A percentile compares a stretch with the other conserved stretches of the same genome.
phyloP scores from a whole-genome alignment of 139 green algal species.

The Micractinium sp. region DNA sequence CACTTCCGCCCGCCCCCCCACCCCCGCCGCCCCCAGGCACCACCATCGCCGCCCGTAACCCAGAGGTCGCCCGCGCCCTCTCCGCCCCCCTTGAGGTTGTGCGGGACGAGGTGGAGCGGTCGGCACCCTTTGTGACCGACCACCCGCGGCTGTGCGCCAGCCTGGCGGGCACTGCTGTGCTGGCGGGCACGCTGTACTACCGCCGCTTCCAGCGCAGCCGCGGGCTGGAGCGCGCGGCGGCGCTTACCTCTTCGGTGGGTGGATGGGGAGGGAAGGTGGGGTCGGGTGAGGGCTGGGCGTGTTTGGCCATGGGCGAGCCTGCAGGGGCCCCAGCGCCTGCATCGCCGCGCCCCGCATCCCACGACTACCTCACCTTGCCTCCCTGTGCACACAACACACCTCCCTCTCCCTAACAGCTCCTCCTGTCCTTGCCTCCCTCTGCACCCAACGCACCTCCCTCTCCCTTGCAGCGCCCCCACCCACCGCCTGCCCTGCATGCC shows the following conservation, averaged over 20 bases:
- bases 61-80: constrained; percentile 46
- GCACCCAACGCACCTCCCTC: not conserved
- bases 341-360: too few species aligned
- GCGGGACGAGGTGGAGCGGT: constrained; percentile 39
- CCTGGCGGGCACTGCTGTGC: constrained; percentile 32
- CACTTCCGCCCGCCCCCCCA: too few species aligned
- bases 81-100: constrained; percentile 27
- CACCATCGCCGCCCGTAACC: constrained; percentile 44
- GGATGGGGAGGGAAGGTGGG: too few species aligned
- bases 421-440: too few species aligned
- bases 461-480: not conserved
- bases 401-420: not conserved
- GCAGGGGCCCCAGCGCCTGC: too few species aligned
- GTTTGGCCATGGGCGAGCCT: not conserved
- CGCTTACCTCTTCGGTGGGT: constrained; percentile 48
- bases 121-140: constrained; percentile 44
- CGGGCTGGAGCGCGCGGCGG: constrained; percentile 57
- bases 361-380: too few species aligned
- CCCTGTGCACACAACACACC: too few species aligned
- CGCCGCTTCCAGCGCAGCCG: constrained; percentile 34
- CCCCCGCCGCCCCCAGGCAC: too few species aligned
- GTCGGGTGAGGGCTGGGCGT: not conserved
- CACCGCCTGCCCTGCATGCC: not conserved
- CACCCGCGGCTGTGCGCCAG: constrained; percentile 44
- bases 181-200: constrained; percentile 24